Evolutionary conservation across 129 eudicot genomes (phyloP), one percentile per base, ranked within the genome.

Genomic region (Artemisia tridentata): DNA sequence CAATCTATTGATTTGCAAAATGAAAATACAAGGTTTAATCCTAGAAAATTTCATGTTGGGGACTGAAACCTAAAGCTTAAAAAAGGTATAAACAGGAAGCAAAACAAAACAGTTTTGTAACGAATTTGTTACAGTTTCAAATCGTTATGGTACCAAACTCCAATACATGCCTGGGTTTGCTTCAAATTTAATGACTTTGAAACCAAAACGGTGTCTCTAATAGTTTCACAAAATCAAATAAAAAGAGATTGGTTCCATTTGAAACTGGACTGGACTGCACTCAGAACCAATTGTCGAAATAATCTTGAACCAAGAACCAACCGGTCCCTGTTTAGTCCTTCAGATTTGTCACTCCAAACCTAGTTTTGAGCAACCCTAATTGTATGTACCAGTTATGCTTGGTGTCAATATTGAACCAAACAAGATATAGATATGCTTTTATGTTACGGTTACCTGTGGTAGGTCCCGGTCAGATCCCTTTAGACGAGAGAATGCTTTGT

Each of bases 401-500:
- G 75, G 48, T 52, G 45, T 57, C 41, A 69, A 73, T 49, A 63
- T 45, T 46, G 50, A 52, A 18, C 59, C 55, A 38, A 58, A 48
- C 16, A 21, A 65, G 19, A 65, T 34, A 59, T 2, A 12, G 38
- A 49, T 58, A 25, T 25, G 21, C 50, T 15, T 38, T 7, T 34
- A 18, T 7, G 25, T 23, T 23, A 14, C 14, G 51, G 14, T 48
- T 17, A 95, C 99, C 99, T 90, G 97, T 13, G 99, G 97, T 72
- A 95, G 78, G 78, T 88, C 88, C 77, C 97, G 86, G 79, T 95
- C 97, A 45, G 97, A 95, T 79, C 99, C 99, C 75, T 95, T 95
- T 49, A 95, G 89, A 65, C 97, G 84, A 8, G 96, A 86, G 81
- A 95, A 90, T 78, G 99, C 99, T 79, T 88, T 90, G 75, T 95